Evolutionary conservation across 2,329 filamentous ascomycete species (phyloP).

Genomic region (Zymoseptoria crescenta): DNA sequence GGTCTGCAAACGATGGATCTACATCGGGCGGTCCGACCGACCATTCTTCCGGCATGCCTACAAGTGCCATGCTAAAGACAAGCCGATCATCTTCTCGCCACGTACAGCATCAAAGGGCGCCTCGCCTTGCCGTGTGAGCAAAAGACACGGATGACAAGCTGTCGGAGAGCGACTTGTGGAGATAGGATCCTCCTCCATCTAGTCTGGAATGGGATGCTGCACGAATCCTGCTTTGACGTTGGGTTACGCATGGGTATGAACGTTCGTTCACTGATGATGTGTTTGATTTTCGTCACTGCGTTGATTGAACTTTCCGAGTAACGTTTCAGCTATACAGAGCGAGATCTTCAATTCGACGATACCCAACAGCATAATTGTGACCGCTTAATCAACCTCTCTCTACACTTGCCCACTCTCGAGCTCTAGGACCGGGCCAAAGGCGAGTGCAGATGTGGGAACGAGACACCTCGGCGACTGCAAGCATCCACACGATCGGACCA

Average conservation of each 20-base stretch:
- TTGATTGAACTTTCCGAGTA: not conserved
- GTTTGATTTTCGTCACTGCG: not conserved
- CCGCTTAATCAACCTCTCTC: not conserved
- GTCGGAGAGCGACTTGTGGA: not conserved
- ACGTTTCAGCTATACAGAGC: not conserved
- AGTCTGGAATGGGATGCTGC: not conserved
- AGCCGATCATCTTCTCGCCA: constrained; percentile 1
- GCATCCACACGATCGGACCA: not conserved
- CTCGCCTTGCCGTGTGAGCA: constrained; percentile 6
- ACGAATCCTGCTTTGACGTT: not conserved
- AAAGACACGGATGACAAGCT: not conserved
- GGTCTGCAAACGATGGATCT: constrained; percentile 71
- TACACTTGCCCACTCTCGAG: not conserved
- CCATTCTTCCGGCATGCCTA: constrained; percentile 87
- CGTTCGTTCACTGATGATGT: not conserved
- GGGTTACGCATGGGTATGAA: not conserved
- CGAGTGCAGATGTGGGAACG: not conserved
- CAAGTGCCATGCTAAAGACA: constrained; percentile 43
- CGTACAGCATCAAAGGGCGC: constrained; percentile 7
- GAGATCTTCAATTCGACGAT: not conserved
- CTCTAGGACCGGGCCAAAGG: not conserved
- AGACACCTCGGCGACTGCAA: not conserved
- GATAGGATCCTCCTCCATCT: not conserved
- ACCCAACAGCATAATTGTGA: not conserved
- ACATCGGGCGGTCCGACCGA: constrained; percentile 76